Conservation (phyloP, 306 rosid genomes). For the Trichosanthes truncata region DNA sequence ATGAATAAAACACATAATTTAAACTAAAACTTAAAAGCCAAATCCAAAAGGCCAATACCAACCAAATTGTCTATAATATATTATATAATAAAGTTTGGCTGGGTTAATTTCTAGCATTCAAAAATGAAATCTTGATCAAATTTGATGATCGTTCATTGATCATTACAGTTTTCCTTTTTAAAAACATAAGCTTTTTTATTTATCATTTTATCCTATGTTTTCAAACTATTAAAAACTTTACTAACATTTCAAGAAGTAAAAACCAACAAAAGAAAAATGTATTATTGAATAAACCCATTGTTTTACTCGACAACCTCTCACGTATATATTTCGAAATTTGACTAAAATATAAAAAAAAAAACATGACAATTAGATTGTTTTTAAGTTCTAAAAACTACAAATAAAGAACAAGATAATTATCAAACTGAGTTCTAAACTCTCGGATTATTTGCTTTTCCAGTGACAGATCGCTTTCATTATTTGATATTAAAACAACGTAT, state of each 20-base stretch:
- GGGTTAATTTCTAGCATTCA: neutral
- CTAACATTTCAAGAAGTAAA: too few species aligned
- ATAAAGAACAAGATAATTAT: neutral
- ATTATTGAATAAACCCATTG: too few species aligned
- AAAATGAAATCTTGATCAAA: neutral
- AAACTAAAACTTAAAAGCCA: neutral
- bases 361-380: neutral
- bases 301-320: too few species aligned
- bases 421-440: neutral
- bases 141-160: too few species aligned
- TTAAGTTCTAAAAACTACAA: neutral
- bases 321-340: too few species aligned
- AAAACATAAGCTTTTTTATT: too few species aligned
- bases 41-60: neutral
- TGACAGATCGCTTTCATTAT: neutral
- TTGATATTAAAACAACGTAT: neutral
- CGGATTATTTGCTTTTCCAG: neutral
- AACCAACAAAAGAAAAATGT: neutral
- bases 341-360: too few species aligned
- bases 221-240: neutral
- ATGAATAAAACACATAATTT: neutral
- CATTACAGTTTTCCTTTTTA: too few species aligned
- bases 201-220: neutral
- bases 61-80: neutral
- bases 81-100: neutral